phyloP scores from a whole-genome alignment of 768 basidiomycete genomes.

The Mycena vitilis region DNA sequence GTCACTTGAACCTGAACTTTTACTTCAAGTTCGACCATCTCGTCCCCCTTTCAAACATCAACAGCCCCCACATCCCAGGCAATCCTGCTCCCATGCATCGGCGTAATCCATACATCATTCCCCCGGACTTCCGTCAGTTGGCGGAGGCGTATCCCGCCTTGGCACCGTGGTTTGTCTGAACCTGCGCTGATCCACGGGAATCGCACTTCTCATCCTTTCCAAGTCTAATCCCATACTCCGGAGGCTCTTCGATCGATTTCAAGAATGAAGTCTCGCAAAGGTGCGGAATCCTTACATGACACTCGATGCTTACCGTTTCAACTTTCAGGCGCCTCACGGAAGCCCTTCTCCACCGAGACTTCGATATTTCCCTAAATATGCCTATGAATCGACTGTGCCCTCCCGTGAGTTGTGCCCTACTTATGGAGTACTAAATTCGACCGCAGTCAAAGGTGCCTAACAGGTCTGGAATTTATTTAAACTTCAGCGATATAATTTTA shows the following conservation, averaged over 20 bases:
- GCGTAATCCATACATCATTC: slow-evolving; percentile 52
- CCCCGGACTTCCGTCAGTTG: slow-evolving; percentile 69
- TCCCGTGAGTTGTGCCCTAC: slow-evolving; percentile 60
- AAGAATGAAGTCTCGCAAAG: slow-evolving; percentile 76
- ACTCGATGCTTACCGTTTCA: neutral
- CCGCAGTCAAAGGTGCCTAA: slow-evolving; percentile 69
- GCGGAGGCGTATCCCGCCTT: slow-evolving; percentile 69
- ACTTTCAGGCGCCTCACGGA: slow-evolving; percentile 85
- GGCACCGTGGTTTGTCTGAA: slow-evolving; percentile 58
- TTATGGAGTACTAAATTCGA: neutral
- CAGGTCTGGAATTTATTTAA: slow-evolving; percentile 54
- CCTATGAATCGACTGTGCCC: slow-evolving; percentile 86
- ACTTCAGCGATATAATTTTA: neutral
- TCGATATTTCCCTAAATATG: slow-evolving; percentile 68
- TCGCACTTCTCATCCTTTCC: slow-evolving; percentile 9
- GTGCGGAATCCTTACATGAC: slow-evolving; percentile 47
- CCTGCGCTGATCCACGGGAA: neutral
- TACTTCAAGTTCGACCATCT: no score
- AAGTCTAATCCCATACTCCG: slow-evolving; percentile 38
- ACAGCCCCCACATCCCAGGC: neutral
- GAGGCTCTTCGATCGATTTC: slow-evolving; percentile 71
- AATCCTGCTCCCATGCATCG: slow-evolving; percentile 49
- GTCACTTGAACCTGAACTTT: no score
- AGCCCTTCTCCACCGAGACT: slow-evolving; percentile 82
- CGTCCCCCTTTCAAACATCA: no score